Base-by-base conservation (phyloP, 768 basidiomycete species). In the Psilocybe tampanensis region DNA sequence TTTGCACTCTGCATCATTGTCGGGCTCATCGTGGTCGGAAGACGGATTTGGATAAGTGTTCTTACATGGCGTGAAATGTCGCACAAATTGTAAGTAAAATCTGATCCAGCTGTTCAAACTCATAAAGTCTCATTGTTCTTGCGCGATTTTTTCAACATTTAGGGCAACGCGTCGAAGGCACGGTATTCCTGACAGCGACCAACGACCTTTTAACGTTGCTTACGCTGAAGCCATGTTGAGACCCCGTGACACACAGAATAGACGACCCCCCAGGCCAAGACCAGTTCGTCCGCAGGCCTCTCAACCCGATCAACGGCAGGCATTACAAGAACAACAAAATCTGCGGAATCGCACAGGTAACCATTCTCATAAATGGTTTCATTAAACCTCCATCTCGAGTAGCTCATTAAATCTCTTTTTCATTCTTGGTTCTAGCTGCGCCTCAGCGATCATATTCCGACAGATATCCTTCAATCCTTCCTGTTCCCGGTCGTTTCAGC, bases 151-250 rank as follows among this genome's bases (percentile, higher is more conserved):
- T 58, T 48, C 8, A 52, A 42, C 53, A 55, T 58, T 34, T 61
- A 92, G 89, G 64, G 79, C 85, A 60, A 85, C 86, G 78, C 84
- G 92, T 58, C 77, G 92, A 61, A 79, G 82, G 72, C 84, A 92
- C 66, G 92, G 92, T 44, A 94, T 94, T 58, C 92, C 92, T 17
- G 92, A 94, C 76, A 79, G 78, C 55, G 92, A 94, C 76, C 79
- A 85, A 60, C 80, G 92, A 29, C 90, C 92, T 12, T 94, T 94
- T 79, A 89, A 89, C 69, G 89, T 93, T 60, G 92, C 92, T n/a
- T 91, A 90, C 71, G 83, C 90, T 61, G 89, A 88, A 15, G 68
- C 68, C 56, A 87, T 85, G 36, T 73, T 79, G 59, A 78, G 78
- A 53, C 74, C 80, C 44, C 80, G 82, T 59, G 78, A 83, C 64